Evolutionary conservation across 2,329 filamentous ascomycete genomes (phyloP).

Genomic region (Pseudogymnoascus verrucosus): DNA sequence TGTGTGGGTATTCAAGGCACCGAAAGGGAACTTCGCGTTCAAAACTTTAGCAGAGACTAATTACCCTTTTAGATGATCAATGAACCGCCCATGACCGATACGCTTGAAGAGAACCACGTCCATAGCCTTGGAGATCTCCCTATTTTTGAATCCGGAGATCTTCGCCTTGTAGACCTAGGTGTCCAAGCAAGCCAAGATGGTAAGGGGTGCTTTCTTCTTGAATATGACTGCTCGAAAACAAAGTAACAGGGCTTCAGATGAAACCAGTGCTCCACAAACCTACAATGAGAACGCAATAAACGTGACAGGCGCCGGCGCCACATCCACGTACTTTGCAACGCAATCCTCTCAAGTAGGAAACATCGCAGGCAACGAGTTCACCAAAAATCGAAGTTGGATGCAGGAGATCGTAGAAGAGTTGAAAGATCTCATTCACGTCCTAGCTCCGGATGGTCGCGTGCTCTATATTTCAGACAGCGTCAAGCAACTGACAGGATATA

Average conservation of each 20-base stretch:
- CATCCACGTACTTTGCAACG: constrained; percentile 25
- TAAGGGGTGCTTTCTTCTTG: neutral
- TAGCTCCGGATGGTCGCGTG: constrained; percentile 76
- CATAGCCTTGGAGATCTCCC: constrained; percentile 32
- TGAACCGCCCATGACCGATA: constrained; percentile 28
- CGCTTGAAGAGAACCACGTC: constrained; percentile 39
- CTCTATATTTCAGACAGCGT: constrained; percentile 79
- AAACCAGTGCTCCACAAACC: neutral
- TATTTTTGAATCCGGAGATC: constrained; percentile 35
- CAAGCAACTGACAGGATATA: constrained; percentile 66
- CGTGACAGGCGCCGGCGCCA: constrained; percentile 25
- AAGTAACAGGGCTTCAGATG: neutral
- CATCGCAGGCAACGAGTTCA: constrained; percentile 57
- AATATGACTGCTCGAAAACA: neutral
- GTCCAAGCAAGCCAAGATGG: constrained; percentile 14
- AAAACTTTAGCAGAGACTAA: neutral
- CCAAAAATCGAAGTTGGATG: constrained; percentile 69
- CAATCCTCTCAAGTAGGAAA: constrained; percentile 25
- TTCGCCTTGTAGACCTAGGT: constrained; percentile 21
- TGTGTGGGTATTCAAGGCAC: neutral
- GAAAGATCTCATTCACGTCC: constrained; percentile 78
- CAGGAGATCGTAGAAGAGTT: constrained; percentile 84
- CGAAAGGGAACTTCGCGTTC: neutral
- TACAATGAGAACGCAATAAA: constrained; percentile 18
- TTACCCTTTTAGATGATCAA: constrained; percentile 8